These are phyloP conservation scores for Tetrapisispora pingtungensis DNA, from an alignment of 805 yeast species.

Conservation along the genomic window DNA sequence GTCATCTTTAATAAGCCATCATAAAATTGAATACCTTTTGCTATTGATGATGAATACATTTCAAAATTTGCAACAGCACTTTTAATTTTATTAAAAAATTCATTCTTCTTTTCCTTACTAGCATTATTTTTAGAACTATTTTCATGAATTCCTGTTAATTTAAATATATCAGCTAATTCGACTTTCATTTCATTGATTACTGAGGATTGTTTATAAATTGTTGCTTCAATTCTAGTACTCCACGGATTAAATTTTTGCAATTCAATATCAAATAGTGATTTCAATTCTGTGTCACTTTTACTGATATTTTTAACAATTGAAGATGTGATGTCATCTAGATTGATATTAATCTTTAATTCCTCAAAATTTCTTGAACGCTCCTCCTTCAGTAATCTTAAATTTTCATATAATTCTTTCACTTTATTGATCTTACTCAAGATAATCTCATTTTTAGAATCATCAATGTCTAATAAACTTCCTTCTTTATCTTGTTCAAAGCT, in stretches of 20 bases:
- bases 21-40: conserved; percentile 58
- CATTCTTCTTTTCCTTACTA: conserved; percentile 26
- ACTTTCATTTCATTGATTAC: conserved; percentile 39
- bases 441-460: conserved; percentile 34
- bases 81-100: conserved; percentile 34
- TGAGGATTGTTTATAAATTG: conserved; percentile 54
- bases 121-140: conserved; percentile 31
- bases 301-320: conserved; percentile 56
- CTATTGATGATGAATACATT: conserved; percentile 46
- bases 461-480: conserved; percentile 56
- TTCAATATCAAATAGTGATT: conserved; percentile 56
- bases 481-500: conserved; percentile 10
- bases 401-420: conserved; percentile 49
- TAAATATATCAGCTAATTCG: conserved; percentile 38
- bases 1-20: conserved; percentile 31
- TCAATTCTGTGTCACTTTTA: conserved; percentile 47
- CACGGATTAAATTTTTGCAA: conserved; percentile 66
- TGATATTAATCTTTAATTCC: conserved; percentile 60
- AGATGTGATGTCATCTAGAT: conserved; percentile 76
- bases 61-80: conserved; percentile 50
- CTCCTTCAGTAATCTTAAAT: conserved; percentile 49
- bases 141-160: conserved; percentile 36
- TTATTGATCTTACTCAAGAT: conserved; percentile 34
- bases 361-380: conserved; percentile 54
- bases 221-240: conserved; percentile 53